Evolutionary conservation across 1,284 basidiomycete genomes (phyloP), one percentile per base, ranked within the genome.

Genomic region (Sanghuangporus baumii): DNA sequence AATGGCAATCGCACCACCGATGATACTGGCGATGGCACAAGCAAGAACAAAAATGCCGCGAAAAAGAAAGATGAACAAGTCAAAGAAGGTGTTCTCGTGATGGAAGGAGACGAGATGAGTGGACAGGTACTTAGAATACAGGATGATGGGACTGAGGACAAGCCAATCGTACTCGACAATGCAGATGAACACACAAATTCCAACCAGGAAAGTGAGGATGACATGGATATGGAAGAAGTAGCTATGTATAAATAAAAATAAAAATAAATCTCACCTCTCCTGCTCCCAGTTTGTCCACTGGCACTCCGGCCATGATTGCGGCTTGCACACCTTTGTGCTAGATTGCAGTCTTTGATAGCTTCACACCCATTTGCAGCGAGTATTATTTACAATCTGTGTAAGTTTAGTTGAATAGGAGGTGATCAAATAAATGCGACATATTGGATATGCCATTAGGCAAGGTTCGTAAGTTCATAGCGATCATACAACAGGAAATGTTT

Each of bases 101-200:
- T 96, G 79, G 96, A 96, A 67, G 88, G 93, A 69, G 85, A 86
- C 20, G 85, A 80, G 36, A 88, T 87, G 36, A 94, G 94, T 1
- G 97, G 97, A 0, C 99, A 95, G 91, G 87, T 96, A 26, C 77
- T 99, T 23, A 96, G 96, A 1, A 89, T 98, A 34, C 82, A 86
- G 43, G 87, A 96, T 67, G 89, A 88, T 59, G 84, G 94, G 2
- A 91, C 85, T 3, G 79, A 82, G 62, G 81, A 87, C 48, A 94
- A 93, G 69, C 95, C 96, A 0, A 98, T 99, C 65, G 84, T 89
- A 62, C 85, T 98, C 65, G 91, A 93, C 69, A 81, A 82, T 40
- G 82, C 83, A 12, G 69, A 75, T 18, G 73, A 73, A 14, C 67
- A 72, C 34, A 54, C 60, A 40, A 67, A 64, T 69, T 67, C 66